Base-by-base conservation (phyloP, 75 land plant species). In the Cunninghamia lanceolata region DNA sequence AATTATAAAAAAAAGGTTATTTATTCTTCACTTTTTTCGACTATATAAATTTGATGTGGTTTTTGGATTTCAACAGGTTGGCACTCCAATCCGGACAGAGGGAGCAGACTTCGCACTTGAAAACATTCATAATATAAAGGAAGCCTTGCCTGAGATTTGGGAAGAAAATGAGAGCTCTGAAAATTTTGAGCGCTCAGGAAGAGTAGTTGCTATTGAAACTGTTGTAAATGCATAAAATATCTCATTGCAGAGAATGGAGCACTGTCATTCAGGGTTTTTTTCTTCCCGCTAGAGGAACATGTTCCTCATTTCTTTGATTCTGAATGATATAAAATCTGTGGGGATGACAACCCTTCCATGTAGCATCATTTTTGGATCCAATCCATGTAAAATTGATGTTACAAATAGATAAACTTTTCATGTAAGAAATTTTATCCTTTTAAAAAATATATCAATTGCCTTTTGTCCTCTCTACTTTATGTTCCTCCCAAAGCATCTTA, bases 111-210 rank as follows among this genome's bases (percentile, higher is more conserved):
- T 91, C 85, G 93, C 91, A 10, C 85, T 96, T 35, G 95, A 87
- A 42, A 93, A 89, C 85, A 94, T 96, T 43, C 96, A 94, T 82
- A 91, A 96, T 82, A 86, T 94, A n/a, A 90, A 68, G 85, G 92
- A 93, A 87, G 95, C 94, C 35, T 35, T 96, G 85, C 93, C 96
- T 9, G 95, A 92, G 90, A 92, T 96, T 17, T 95, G 95, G 96
- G 90, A 92, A 76, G 81, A 84, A 39, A 88, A 71, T 4, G 89
- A 86, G 84, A 89, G 86, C 47, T 32, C 84, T 28, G 16, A 3
- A 86, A 87, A 84, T 19, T 87, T 85, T 34, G 40, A 17, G 13
- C 63, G 42, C 45, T 89, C 88, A 56, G 1, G 88, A 16, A 85
- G 86, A 46, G 46, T 82, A 86, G 85, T 89, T 83, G 85, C 91